These are phyloP conservation scores for Alternaria novae-zelandiae DNA, from an alignment of 2,329 filamentous ascomycete genomes.

Conservation along the genomic window DNA sequence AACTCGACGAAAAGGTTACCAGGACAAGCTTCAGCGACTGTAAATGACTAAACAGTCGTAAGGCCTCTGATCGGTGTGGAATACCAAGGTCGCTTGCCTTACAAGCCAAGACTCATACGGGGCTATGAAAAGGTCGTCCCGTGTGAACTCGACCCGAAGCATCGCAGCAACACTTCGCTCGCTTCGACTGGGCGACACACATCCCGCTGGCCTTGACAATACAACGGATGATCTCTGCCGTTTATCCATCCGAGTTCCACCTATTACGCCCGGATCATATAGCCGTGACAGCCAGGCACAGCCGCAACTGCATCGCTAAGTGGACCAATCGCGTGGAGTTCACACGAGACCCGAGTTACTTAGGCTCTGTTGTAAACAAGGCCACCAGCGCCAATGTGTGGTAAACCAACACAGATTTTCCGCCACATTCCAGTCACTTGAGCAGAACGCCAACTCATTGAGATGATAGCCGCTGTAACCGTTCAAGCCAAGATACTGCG, in stretches of 20 bases:
- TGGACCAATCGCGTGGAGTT: neutral
- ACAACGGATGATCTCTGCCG: neutral
- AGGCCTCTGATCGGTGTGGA: neutral
- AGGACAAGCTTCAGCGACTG: no score
- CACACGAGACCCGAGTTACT: neutral
- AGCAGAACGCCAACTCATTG: neutral
- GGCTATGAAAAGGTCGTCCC: neutral
- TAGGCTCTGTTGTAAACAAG: neutral
- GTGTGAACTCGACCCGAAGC: neutral
- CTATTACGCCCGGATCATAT: neutral
- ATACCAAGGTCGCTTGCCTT: no score
- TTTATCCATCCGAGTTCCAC: neutral
- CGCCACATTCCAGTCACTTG: neutral
- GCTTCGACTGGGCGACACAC: no score
- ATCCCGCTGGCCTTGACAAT: no score
- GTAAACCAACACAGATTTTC: neutral
- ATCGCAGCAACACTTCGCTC: neutral
- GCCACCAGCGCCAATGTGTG: neutral
- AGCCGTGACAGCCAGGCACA: neutral
- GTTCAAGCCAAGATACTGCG: neutral
- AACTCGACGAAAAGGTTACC: neutral
- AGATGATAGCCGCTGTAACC: neutral
- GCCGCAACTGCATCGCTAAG: neutral
- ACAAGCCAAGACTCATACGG: neutral
- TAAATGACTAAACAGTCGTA: neutral